Conservation (phyloP, 2,329 filamentous ascomycete genomes). For the Zalaria sp. region DNA sequence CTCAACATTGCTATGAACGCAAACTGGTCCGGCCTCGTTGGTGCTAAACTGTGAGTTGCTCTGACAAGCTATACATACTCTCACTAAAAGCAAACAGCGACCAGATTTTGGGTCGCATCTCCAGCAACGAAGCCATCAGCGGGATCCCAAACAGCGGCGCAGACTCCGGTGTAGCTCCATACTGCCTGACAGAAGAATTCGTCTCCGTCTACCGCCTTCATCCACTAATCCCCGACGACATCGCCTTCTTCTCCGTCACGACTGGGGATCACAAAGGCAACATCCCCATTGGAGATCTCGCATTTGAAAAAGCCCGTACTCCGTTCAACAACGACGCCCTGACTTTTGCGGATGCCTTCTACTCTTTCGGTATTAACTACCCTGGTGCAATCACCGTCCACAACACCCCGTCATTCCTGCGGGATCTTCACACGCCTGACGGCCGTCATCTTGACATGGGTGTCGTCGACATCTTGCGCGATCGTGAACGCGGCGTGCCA, state of each 20-base stretch:
- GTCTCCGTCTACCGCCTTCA: conserved; percentile 31
- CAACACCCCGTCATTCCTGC: conserved; percentile 27
- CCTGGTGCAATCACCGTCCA: conserved; percentile 31
- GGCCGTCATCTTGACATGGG: conserved; percentile 28
- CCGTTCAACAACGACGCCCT: conserved; percentile 16
- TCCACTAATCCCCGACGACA: conserved; percentile 23
- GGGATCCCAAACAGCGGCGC: conserved; percentile 25
- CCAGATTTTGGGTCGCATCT: conserved; percentile 27
- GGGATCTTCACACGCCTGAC: conserved; percentile 26
- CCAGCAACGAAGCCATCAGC: conserved; percentile 24
- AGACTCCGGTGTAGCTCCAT: conserved; percentile 25
- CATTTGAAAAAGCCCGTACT: conserved; percentile 20
- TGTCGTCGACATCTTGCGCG: conserved; percentile 32
- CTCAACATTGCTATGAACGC: conserved; percentile 29
- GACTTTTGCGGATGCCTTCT: conserved; percentile 25
- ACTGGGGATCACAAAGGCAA: conserved; percentile 16
- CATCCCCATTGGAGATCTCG: conserved; percentile 16
- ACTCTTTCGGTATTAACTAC: conserved; percentile 34
- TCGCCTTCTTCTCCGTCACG: conserved; percentile 21
- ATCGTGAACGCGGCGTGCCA: conserved; percentile 33
- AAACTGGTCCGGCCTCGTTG: conserved; percentile 33
- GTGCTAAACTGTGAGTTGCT: conserved; percentile 15
- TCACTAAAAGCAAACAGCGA: conserved; percentile 4
- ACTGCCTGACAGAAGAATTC: conserved; percentile 30
- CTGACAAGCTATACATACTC: background rate